Conservation (phyloP, 768 basidiomycete species). For the Obba rivulosa region DNA sequence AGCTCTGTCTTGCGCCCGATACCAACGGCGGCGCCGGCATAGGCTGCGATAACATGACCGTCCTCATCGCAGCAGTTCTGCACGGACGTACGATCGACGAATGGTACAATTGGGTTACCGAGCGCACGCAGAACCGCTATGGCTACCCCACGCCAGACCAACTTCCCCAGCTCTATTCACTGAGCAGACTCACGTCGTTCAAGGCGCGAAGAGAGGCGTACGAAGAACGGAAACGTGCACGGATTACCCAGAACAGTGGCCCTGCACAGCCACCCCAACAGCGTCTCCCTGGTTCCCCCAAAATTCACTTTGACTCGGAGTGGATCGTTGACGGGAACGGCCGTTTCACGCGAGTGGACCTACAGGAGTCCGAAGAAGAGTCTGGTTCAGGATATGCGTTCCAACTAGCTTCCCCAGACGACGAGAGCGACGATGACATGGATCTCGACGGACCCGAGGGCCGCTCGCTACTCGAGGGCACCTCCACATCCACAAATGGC, state of each 20-base stretch:
- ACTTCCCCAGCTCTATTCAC: conserved; percentile 73
- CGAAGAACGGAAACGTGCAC: conserved; percentile 37
- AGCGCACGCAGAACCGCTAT: conserved; percentile 70
- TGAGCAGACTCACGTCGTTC: conserved; percentile 57
- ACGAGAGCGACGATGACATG: conserved; percentile 6
- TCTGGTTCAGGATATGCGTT: conserved; percentile 13
- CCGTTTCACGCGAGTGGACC: not conserved
- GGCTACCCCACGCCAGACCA: conserved; percentile 75
- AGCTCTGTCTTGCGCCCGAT: conserved; percentile 91
- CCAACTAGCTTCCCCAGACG: conserved; percentile 22
- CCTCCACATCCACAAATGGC: conserved; percentile 34
- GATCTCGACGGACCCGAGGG: conserved; percentile 17
- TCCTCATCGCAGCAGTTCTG: conserved; percentile 84
- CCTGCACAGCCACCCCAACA: no score
- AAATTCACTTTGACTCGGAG: no score
- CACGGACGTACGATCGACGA: conserved; percentile 84
- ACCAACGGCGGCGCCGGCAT: conserved; percentile 87
- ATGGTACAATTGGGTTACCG: conserved; percentile 87
- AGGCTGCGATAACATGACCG: conserved; percentile 99
- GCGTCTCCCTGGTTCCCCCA: no score
- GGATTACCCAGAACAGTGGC: not conserved
- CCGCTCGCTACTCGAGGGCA: conserved; percentile 30
- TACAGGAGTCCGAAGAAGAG: not conserved
- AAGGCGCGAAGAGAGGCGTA: conserved; percentile 55
- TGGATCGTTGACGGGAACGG: no score